Percentiles rank a stretch among this genome's conserved stretches.
Conservation (phyloP, 2,329 filamentous ascomycete genomes). For the Ceratocystis diversiconidia region DNA sequence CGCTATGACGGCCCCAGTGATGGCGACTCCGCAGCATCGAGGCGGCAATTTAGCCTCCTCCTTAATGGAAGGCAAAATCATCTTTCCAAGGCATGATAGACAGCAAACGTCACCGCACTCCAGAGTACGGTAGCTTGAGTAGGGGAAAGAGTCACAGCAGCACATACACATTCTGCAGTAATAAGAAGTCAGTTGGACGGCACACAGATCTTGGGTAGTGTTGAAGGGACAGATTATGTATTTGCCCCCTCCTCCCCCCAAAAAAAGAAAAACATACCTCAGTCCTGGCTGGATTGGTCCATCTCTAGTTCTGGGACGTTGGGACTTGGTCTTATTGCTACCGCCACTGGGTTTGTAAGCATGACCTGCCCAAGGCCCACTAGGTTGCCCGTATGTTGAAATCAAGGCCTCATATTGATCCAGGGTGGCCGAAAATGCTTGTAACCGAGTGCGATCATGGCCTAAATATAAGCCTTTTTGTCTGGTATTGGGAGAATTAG, state of each 20-base stretch:
- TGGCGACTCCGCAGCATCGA: slow-evolving; percentile 43
- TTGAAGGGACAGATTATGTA: too few species aligned
- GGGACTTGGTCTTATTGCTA: slow-evolving; percentile 11
- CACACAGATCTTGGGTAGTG: background rate
- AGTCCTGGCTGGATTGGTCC: background rate
- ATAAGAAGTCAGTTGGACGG: background rate
- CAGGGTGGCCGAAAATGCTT: slow-evolving; percentile 7
- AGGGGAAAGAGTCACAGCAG: slow-evolving; percentile 40
- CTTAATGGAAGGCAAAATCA: slow-evolving; percentile 39
- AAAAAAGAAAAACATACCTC: background rate
- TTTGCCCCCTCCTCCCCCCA: too few species aligned
- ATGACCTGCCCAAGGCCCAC: background rate
- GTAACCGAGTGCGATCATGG: background rate
- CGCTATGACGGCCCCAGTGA: slow-evolving; percentile 37
- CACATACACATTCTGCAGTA: slow-evolving; percentile 38
- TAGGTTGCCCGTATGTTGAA: background rate
- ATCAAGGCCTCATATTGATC: slow-evolving; percentile 13
- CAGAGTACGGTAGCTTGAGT: slow-evolving; percentile 16
- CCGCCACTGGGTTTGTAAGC: background rate
- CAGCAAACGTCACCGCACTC: slow-evolving; percentile 45
- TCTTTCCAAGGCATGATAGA: slow-evolving; percentile 36
- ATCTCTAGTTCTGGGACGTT: slow-evolving; percentile 8
- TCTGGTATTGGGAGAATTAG: background rate
- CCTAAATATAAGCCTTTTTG: background rate
- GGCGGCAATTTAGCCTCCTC: slow-evolving; percentile 50